Conservation (phyloP, 2,329 filamentous ascomycete species). For the Sporothrix brasiliensis region DNA sequence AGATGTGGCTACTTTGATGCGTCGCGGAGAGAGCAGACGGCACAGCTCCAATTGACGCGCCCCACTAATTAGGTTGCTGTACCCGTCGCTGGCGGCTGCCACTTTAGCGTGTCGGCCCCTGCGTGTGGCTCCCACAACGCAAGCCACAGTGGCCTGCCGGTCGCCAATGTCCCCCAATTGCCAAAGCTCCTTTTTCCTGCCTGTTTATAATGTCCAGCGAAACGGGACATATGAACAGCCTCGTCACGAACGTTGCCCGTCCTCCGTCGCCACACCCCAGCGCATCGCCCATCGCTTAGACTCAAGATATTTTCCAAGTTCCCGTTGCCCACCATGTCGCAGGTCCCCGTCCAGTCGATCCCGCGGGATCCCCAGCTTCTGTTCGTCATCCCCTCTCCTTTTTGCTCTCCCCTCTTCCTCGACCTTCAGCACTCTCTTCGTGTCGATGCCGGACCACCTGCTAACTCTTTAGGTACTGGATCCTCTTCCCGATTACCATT, state of each 20-base stretch:
- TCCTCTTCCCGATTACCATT: constrained; percentile 92
- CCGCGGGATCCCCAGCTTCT: constrained; percentile 97
- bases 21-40: constrained; percentile 8
- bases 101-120: constrained; percentile 2
- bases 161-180: constrained; percentile 11
- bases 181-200: constrained; percentile 24
- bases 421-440: background rate
- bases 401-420: background rate
- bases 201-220: constrained; percentile 1
- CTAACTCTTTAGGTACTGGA: constrained; percentile 78
- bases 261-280: background rate
- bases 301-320: background rate
- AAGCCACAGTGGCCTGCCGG: constrained; percentile 14
- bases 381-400: constrained; percentile 57
- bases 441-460: background rate
- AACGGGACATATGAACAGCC: constrained; percentile 14
- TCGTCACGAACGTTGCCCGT: background rate
- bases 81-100: background rate
- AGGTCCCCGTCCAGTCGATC: constrained; percentile 89
- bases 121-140: constrained; percentile 12
- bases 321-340: constrained; percentile 67
- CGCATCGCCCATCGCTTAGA: background rate
- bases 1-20: constrained; percentile 33
- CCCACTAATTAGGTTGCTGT: background rate
- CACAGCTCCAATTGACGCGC: constrained; percentile 12